phyloP scores from a whole-genome alignment of 169 alveolate genomes.

The Babesia divergens region DNA sequence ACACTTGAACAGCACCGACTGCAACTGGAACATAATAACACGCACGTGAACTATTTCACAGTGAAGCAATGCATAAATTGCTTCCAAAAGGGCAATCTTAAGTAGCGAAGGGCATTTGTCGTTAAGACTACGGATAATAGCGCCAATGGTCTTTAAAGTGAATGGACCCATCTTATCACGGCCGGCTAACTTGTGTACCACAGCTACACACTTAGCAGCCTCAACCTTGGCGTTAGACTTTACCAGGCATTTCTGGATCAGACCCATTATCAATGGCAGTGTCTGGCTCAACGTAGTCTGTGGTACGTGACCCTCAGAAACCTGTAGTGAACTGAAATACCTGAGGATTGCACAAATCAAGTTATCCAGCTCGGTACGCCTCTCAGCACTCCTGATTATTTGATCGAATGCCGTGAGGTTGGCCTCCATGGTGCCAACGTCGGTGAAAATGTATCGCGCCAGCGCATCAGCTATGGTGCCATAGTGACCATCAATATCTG shows the following conservation, averaged over 20 bases:
- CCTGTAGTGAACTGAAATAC: not conserved
- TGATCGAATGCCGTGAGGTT: not conserved
- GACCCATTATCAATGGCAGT: slow-evolving; percentile 15
- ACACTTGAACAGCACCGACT: slow-evolving; percentile 42
- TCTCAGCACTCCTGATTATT: slow-evolving; percentile 21
- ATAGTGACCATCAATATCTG: slow-evolving; percentile 11
- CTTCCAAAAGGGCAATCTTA: slow-evolving; percentile 23
- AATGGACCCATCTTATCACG: slow-evolving; percentile 36
- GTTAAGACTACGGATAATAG: slow-evolving; percentile 36
- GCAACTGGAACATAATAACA: slow-evolving; percentile 34
- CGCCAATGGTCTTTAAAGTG: slow-evolving; percentile 33
- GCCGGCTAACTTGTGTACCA: slow-evolving; percentile 11
- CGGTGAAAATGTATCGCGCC: slow-evolving; percentile 24
- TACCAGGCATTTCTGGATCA: slow-evolving; percentile 9
- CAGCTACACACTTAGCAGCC: slow-evolving; percentile 7
- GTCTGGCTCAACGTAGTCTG: not conserved
- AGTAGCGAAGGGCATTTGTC: slow-evolving; percentile 20
- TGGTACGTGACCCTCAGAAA: not conserved
- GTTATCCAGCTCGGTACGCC: slow-evolving; percentile 25
- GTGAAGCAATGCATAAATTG: slow-evolving; percentile 5
- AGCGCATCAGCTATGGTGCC: slow-evolving; percentile 15
- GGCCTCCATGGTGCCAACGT: not conserved
- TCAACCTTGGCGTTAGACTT: slow-evolving; percentile 25
- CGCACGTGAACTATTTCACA: slow-evolving; percentile 18
- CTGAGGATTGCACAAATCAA: not conserved